These are phyloP conservation scores for Aspergillus japonicus DNA, from an alignment of 2,329 filamentous ascomycete species.

Conservation along the genomic window DNA sequence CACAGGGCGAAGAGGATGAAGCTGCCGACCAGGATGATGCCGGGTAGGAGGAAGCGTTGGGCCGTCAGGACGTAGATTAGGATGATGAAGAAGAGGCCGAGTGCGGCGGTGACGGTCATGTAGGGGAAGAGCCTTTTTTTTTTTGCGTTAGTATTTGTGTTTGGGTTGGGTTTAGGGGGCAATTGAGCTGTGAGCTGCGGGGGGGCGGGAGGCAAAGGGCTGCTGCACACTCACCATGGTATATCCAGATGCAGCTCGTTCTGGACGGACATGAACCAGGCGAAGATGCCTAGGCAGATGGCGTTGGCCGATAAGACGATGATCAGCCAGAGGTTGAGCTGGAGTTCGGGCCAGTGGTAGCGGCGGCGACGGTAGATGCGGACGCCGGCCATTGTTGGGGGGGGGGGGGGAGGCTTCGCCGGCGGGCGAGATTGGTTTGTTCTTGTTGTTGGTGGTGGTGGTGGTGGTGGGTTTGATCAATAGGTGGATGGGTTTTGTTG, in stretches of 20 bases:
- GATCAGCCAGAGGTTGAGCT: conserved; percentile 65
- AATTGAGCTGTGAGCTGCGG: background rate
- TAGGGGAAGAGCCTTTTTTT: conserved; percentile 61
- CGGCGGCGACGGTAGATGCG: conserved; percentile 39
- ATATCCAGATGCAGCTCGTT: conserved; percentile 54
- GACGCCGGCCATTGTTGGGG: conserved; percentile 28
- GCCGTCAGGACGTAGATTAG: conserved; percentile 57
- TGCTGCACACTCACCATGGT: conserved; percentile 53
- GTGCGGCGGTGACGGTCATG: conserved; percentile 57
- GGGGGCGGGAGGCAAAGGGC: background rate
- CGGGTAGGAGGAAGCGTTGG: conserved; percentile 57
- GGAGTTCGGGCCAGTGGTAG: conserved; percentile 65
- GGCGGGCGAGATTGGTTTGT: background rate
- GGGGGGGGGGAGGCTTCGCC: too few relatives aligned
- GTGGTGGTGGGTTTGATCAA: background rate
- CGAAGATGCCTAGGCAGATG: conserved; percentile 59
- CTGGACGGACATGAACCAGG: conserved; percentile 61
- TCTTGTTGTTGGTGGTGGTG: background rate
- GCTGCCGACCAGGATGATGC: conserved; percentile 58
- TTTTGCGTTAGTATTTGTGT: conserved; percentile 2
- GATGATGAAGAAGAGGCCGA: conserved; percentile 59
- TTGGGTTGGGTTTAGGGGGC: background rate
- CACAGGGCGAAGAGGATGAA: conserved; percentile 64
- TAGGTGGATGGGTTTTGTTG: too few relatives aligned
- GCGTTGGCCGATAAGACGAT: conserved; percentile 59